Conservation (phyloP, 257 asterid genomes). For the Fraxinus quadrangulata region DNA sequence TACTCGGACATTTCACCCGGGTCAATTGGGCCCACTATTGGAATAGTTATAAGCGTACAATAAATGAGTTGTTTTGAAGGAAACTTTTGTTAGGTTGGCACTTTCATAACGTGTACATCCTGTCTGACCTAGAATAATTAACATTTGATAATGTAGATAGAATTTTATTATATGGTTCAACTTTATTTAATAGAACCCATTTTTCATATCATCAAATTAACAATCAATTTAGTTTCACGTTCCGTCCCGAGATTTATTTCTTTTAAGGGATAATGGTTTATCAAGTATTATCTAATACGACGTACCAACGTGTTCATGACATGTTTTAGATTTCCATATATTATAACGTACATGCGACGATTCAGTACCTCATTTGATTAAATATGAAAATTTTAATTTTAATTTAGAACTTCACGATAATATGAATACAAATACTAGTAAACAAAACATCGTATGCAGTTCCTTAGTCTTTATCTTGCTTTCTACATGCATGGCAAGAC, state of each 20-base stretch:
- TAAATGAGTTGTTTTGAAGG: constrained; percentile 22
- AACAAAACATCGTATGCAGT: not conserved
- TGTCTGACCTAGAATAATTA: constrained; percentile 4
- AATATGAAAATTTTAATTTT: not conserved
- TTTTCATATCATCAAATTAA: too few species aligned
- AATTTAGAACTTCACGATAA: not conserved
- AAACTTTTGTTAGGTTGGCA: constrained; percentile 33
- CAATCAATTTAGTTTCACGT: too few species aligned
- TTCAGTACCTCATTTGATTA: too few species aligned
- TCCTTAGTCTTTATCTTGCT: constrained; percentile 14
- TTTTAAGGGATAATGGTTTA: too few species aligned
- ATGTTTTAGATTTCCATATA: too few species aligned
- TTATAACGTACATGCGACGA: too few species aligned
- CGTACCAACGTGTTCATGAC: too few species aligned
- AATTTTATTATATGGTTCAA: not conserved
- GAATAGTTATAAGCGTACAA: constrained; percentile 28
- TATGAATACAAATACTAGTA: too few species aligned
- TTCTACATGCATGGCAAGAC: constrained; percentile 25
- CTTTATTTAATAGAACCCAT: too few species aligned
- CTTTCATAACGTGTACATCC: constrained; percentile 32
- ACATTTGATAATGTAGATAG: not conserved
- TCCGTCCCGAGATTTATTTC: too few species aligned
- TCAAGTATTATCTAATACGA: too few species aligned
- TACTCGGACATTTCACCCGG: constrained; percentile 45
- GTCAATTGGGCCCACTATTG: constrained; percentile 40